These are phyloP conservation scores for Mortierella polycephala DNA, from an alignment of 371 early-diverging fungal species.

Conservation along the genomic window DNA sequence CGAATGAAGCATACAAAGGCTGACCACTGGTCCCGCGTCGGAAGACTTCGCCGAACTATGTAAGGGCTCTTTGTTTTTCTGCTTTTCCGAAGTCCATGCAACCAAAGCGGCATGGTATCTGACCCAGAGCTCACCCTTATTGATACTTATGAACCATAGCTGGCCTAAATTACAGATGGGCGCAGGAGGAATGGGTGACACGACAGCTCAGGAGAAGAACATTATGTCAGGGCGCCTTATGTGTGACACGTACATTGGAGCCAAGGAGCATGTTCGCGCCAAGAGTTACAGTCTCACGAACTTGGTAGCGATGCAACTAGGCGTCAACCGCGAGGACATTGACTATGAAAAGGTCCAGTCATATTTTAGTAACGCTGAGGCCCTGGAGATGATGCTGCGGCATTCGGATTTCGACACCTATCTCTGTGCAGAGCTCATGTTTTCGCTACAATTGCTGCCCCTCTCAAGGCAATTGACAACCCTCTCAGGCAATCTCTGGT, in stretches of 20 bases:
- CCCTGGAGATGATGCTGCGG: conserved; percentile 75
- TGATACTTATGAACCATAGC: conserved; percentile 2
- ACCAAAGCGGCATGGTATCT: too few relatives aligned
- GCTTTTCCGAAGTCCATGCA: background rate
- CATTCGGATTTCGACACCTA: conserved; percentile 89
- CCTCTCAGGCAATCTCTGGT: conserved; percentile 96
- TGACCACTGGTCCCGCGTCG: conserved; percentile 83
- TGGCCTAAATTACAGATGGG: conserved; percentile 88
- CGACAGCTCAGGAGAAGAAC: conserved; percentile 76
- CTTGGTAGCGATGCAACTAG: conserved; percentile 81
- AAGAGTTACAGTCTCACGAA: conserved; percentile 89
- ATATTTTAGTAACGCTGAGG: conserved; percentile 72
- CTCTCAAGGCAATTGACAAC: conserved; percentile 94
- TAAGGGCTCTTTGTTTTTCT: conserved; percentile 44
- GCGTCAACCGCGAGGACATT: conserved; percentile 86
- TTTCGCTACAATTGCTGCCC: conserved; percentile 90
- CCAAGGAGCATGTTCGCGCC: conserved; percentile 88
- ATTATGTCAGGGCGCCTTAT: conserved; percentile 92
- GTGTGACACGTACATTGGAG: conserved; percentile 94
- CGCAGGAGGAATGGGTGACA: conserved; percentile 86
- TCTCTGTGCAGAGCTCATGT: conserved; percentile 85
- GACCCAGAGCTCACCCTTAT: conserved; percentile 22
- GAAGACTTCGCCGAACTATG: conserved; percentile 83
- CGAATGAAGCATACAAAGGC: conserved; percentile 88
- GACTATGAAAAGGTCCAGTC: conserved; percentile 81